Conservation (phyloP, 2,329 filamentous ascomycete species). For the Calycina herbarum region DNA sequence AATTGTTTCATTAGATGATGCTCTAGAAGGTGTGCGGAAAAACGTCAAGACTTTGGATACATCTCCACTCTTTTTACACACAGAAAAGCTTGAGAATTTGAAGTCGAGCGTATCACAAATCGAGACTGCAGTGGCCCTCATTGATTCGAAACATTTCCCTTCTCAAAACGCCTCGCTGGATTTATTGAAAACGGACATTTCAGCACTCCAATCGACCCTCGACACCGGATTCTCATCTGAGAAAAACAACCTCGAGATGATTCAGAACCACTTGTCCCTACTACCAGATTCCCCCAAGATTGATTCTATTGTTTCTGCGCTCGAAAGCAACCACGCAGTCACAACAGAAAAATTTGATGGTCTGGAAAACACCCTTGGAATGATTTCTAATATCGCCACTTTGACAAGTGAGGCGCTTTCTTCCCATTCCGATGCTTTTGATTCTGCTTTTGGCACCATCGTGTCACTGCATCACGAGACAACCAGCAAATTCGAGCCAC, state of each 20-base stretch:
- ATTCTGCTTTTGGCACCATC: background rate
- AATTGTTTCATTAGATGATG: conserved; percentile 20
- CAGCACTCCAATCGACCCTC: conserved; percentile 15
- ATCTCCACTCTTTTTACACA: conserved; percentile 10
- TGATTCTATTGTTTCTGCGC: conserved; percentile 11
- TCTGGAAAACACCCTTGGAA: conserved; percentile 5
- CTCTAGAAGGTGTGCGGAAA: conserved; percentile 19
- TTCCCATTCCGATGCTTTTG: conserved; percentile 4
- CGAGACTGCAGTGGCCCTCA: background rate
- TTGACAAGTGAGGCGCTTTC: background rate
- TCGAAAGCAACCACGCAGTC: conserved; percentile 11
- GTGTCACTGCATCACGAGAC: background rate
- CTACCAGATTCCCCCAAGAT: conserved; percentile 15
- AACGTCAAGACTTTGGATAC: conserved; percentile 18
- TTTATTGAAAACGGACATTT: conserved; percentile 11
- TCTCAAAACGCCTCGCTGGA: conserved; percentile 13
- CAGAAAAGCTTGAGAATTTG: conserved; percentile 12
- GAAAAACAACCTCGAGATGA: conserved; percentile 14
- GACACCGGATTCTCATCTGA: conserved; percentile 17
- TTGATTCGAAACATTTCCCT: conserved; percentile 12
- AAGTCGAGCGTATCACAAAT: conserved; percentile 6
- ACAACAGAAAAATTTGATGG: background rate
- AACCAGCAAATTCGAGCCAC: background rate
- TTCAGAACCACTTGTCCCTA: conserved; percentile 14
- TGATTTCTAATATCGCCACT: conserved; percentile 2